Base-by-base conservation (phyloP, 163 green algal species). In the Chlamydomonas reinhardtii region DNA sequence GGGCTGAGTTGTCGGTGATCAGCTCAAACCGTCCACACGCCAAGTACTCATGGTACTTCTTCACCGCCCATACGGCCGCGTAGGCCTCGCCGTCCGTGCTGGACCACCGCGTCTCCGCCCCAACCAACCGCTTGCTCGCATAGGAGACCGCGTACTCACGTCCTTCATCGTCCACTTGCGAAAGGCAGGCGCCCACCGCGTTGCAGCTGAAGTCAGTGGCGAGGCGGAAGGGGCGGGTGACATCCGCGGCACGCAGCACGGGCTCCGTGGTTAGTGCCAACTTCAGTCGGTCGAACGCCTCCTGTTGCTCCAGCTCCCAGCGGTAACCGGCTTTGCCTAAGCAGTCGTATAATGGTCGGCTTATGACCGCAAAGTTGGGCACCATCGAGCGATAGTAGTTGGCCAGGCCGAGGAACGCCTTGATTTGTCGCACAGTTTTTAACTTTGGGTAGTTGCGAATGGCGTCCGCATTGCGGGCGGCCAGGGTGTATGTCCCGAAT, bases 311-410 rank as follows among this genome's bases (percentile, higher is more conserved):
- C 9, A 4, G 25, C 0, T 4, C 25, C 59, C 59, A 35, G 9
- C 24, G 29, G 8, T 6, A 73, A 0, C 31, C 68, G 31, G 8
- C 2, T 32, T 73, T 73, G 68, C 31, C 16, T 5, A 73, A 8
- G 31, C 31, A 48, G 0, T 64, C 4, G 17, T 72, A 94, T 0
- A 96, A 78, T 0, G 91, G 92, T 2, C 12, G 34, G 0, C 82
- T 85, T 19, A 92, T 73, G 4, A 39, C 71, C 22, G 76, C 64
- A n/a, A 86, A 94, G 25, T 87, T 43, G 6, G 76, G 69, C 16
- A 96, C 81, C 74, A 92, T 95, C 0, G 75, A 52, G 0, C 91
- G 83, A 71, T 92, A 94, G 77, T 91, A 94, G 9, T 62, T 72
- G 0, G 75, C 74, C 2, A 94, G 34, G 4, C 92, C 89, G 0